Percentiles rank a stretch among this genome's conserved stretches.
Evolutionary conservation across 805 yeast genomes (phyloP).

Genomic region (Myxozyma monticola): DNA sequence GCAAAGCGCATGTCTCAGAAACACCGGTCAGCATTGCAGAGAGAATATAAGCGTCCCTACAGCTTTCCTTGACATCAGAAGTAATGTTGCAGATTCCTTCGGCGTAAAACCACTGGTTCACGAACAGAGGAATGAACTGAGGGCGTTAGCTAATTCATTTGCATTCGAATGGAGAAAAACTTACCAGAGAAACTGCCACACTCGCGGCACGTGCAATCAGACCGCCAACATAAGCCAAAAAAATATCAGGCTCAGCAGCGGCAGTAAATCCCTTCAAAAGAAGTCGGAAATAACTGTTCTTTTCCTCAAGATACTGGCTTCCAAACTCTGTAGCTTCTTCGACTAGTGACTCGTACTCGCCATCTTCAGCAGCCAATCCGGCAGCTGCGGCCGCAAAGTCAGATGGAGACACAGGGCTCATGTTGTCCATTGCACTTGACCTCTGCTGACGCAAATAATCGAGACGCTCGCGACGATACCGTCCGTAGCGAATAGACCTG

Average conservation of each 20-base stretch:
- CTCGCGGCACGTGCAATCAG: constrained; percentile 65
- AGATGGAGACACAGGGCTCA: no score
- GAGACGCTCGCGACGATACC: constrained; percentile 28
- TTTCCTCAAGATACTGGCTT: constrained; percentile 20
- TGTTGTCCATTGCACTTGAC: neutral
- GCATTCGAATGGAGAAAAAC: neutral
- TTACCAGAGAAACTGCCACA: constrained; percentile 40
- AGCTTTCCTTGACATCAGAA: constrained; percentile 40
- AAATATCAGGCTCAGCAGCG: constrained; percentile 48
- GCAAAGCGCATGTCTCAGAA: constrained; percentile 57
- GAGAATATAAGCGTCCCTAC: constrained; percentile 63
- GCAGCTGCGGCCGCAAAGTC: neutral
- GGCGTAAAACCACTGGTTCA: constrained; percentile 55
- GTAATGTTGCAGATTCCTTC: constrained; percentile 49
- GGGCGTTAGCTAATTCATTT: constrained; percentile 40
- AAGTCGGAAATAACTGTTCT: constrained; percentile 43
- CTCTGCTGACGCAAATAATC: constrained; percentile 17
- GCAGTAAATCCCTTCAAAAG: constrained; percentile 50
- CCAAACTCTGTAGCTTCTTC: constrained; percentile 23
- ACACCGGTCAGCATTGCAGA: constrained; percentile 71
- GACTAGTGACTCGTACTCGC: constrained; percentile 34
- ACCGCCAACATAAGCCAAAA: constrained; percentile 60
- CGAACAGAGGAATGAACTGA: constrained; percentile 64
- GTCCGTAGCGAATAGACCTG: constrained; percentile 28
- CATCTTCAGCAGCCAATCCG: constrained; percentile 33